Evolutionary conservation across 768 basidiomycete species (phyloP).

Genomic region (Solioccasus polychromus): DNA sequence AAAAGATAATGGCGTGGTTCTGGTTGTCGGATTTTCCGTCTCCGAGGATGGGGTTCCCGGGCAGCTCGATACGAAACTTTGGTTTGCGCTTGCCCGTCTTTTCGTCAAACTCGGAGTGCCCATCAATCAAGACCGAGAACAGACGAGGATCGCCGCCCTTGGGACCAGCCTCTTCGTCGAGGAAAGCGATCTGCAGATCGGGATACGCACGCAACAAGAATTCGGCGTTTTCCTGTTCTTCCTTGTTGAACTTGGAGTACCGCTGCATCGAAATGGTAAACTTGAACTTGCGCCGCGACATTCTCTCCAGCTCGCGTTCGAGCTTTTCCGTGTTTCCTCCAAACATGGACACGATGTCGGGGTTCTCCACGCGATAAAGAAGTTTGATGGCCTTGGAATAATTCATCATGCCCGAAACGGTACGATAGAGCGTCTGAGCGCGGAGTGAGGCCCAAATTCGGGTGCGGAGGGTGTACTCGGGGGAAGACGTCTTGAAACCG

Average conservation of each 20-base stretch:
- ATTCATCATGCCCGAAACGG: conserved; percentile 99
- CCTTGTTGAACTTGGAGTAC: conserved; percentile 98
- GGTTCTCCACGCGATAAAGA: conserved; percentile 97
- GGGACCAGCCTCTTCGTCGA: conserved; percentile 91
- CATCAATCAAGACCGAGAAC: conserved; percentile 94
- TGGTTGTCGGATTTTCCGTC: conserved; percentile 99
- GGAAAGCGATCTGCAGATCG: conserved; percentile 95
- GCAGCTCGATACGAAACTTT: conserved; percentile 96
- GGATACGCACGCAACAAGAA: conserved; percentile 97
- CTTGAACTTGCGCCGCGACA: conserved; percentile 98
- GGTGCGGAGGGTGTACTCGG: conserved; percentile 97
- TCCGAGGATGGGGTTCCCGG: conserved; percentile 97
- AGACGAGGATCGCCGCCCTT: conserved; percentile 86
- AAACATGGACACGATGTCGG: conserved; percentile 93
- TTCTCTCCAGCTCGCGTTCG: conserved; percentile 93
- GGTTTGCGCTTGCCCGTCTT: conserved; percentile 86
- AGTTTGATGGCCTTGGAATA: conserved; percentile 99
- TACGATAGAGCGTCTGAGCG: conserved; percentile 97
- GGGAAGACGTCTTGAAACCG: conserved; percentile 98
- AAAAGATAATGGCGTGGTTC: conserved; percentile 99
- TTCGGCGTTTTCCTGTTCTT: conserved; percentile 97
- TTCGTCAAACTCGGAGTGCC: conserved; percentile 93
- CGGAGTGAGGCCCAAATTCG: conserved; percentile 99
- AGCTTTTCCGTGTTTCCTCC: conserved; percentile 95
- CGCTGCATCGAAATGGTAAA: conserved; percentile 98